Evolutionary conservation across 805 yeast genomes (phyloP), one percentile per base, ranked within the genome.

Genomic region (Nakazawaea wyomingensis): DNA sequence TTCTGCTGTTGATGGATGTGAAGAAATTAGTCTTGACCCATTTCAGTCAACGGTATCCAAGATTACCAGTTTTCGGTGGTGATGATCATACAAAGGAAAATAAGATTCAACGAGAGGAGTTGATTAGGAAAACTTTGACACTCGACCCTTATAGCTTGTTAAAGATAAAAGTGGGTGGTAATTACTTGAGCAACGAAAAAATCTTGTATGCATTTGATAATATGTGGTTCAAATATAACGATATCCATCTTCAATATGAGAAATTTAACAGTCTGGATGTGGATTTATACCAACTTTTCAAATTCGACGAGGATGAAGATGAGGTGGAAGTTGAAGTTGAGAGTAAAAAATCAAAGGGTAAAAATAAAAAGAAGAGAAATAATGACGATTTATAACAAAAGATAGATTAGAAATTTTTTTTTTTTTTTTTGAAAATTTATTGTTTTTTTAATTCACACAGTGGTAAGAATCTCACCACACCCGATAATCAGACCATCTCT

Each of bases 41-140:
- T 65, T 90, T 93, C 64, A 85, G 96, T 45, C 95, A 93, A 50
- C 72, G 99, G 49, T 93, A 87, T 55, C 84, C 86, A 2, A 74
- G 76, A 47, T 56, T 79, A 18, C 55, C 59, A 1, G 53, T 55
- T 14, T 53, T 60, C 22, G 45, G 47, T 2, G 33, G 53, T 57
- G 42, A 47, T 54, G 14, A 41, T 47, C 11, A 24, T 8, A 11
- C 27, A 10, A 55, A 61, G 19, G 44, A 50, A 34, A 57, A 36
- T 31, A 8, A 26, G 42, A 13, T 51, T 2, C 8, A 29, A n/a
- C 11, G 16, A 29, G 32, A 29, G 6, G 32, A 29, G 16, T 48
- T 9, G 43, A 57, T 19, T 54, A 54, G 31, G 22, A 35, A 5
- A 6, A 34, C 34, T 29, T n/a, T 16, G 18, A 29, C 21, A 18